Evolutionary conservation across 2,329 filamentous ascomycete genomes (phyloP).

Genomic region (Sporothrix dimorphospora): DNA sequence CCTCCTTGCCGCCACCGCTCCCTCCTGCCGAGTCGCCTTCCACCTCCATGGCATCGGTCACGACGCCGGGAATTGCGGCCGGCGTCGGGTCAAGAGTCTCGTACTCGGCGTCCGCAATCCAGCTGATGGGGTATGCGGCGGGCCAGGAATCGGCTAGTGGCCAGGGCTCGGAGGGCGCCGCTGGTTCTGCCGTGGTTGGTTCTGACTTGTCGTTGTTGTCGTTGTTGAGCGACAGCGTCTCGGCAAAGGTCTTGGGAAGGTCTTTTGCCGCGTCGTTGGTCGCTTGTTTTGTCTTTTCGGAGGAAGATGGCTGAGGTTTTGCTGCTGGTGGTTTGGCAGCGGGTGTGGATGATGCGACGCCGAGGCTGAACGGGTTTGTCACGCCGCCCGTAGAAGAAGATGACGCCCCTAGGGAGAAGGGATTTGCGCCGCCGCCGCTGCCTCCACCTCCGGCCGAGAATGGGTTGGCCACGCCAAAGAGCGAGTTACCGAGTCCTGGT

Average conservation of each 20-base stretch:
- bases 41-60: slow-evolving; percentile 51
- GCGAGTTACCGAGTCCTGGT: slow-evolving; percentile 62
- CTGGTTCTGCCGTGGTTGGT: slow-evolving; percentile 31
- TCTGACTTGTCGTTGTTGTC: slow-evolving; percentile 48
- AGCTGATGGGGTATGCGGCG: slow-evolving; percentile 72
- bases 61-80: slow-evolving; percentile 47
- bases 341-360: slow-evolving; percentile 7
- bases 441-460: slow-evolving; percentile 40
- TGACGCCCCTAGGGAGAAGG: slow-evolving; percentile 39
- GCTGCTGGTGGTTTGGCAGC: slow-evolving; percentile 27
- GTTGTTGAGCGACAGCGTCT: slow-evolving; percentile 74
- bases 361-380: slow-evolving; percentile 35
- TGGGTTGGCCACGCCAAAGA: slow-evolving; percentile 67
- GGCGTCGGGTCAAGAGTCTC: slow-evolving; percentile 74
- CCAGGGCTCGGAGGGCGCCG: slow-evolving; percentile 69
- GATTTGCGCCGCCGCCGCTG: slow-evolving; percentile 38
- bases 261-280: slow-evolving; percentile 36
- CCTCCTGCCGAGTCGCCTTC: slow-evolving; percentile 42
- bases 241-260: slow-evolving; percentile 68
- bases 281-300: neutral
- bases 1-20: slow-evolving; percentile 55
- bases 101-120: slow-evolving; percentile 86
- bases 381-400: slow-evolving; percentile 24
- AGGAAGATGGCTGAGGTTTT: slow-evolving; percentile 32
- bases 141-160: slow-evolving; percentile 68